Evolutionary conservation across 2,329 filamentous ascomycete genomes (phyloP), one percentile per base, ranked within the genome.

Genomic region (Thermothelomyces thermophilus): DNA sequence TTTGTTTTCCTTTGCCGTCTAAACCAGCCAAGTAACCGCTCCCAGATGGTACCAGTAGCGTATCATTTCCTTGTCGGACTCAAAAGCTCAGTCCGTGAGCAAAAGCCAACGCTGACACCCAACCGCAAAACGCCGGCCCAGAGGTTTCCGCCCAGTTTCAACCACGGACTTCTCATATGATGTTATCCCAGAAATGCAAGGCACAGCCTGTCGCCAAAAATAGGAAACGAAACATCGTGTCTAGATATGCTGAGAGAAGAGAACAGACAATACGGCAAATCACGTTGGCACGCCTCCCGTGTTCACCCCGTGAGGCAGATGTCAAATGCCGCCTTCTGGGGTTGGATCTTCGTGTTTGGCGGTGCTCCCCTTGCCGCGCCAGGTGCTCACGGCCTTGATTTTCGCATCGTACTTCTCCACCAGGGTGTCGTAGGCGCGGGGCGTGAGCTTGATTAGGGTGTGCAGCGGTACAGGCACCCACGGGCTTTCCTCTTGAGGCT

Each of bases 381-480:
- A 98, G 17, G 93, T 98, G 68, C 87, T 95, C 46, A 98, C 93
- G 3, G 93, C 93, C 5, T 90, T 88, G 58, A 98, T 96, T 64
- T 95, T 86, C 7, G 91, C 91, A 66, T 87, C 85, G 63, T 89
- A 87, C 39, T 89, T 79, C 67, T 93, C 81, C 65, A 97, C 89
- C 52, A 95, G 84, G 1, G 93, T 98, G 42, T 87, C 87, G 66
- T 98, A 98, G 7, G 93, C 93, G 54, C 88, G 83, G 2, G 93
- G 93, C 5, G 93, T 97, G 45, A 98, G 77, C 71, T 96, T 96
- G 71, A 98, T 97, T 41, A 98, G 76, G 8, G 89, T 95, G 68
- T 98, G 93, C 54, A 98, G 76, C 6, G 93, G 93, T 8, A 98
- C 93, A 63, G 96, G 91, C 87, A 97, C 95, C 93, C 93, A 98